phyloP scores from a whole-genome alignment of 768 basidiomycete genomes.

The Roridomyces roridus region DNA sequence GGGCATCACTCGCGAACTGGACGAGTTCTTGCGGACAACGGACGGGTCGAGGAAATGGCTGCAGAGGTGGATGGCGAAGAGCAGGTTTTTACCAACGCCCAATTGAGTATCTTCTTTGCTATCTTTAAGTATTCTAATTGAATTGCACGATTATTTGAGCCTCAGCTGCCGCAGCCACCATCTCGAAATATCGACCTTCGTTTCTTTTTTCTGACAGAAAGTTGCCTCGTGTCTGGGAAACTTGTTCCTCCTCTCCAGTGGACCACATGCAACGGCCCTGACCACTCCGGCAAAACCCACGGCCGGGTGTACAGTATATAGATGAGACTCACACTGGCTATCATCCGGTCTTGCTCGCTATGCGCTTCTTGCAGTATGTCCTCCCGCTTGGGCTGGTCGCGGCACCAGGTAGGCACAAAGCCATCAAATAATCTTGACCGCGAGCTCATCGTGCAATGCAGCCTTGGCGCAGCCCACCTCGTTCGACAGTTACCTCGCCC shows the following conservation, averaged over 20 bases:
- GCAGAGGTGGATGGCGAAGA: constrained; percentile 21
- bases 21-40: constrained; percentile 10
- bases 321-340: no score
- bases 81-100: constrained; percentile 12
- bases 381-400: constrained; percentile 5
- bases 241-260: no score
- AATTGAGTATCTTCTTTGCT: not conserved
- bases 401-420: not conserved
- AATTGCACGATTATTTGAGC: no score
- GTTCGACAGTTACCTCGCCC: constrained; percentile 2
- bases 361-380: not conserved
- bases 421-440: not conserved
- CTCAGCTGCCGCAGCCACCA: no score
- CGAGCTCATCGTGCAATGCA: not conserved
- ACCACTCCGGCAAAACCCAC: no score
- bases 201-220: no score
- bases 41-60: constrained; percentile 9
- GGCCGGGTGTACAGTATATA: no score
- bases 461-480: constrained; percentile 3
- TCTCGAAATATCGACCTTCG: no score
- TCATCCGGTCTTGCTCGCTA: not conserved
- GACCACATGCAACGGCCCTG: no score
- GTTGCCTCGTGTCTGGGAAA: no score
- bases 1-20: constrained; percentile 10
- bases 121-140: no score